Evolutionary conservation across 2,329 filamentous ascomycete genomes (phyloP).

Genomic region (Microsporum audouinii): DNA sequence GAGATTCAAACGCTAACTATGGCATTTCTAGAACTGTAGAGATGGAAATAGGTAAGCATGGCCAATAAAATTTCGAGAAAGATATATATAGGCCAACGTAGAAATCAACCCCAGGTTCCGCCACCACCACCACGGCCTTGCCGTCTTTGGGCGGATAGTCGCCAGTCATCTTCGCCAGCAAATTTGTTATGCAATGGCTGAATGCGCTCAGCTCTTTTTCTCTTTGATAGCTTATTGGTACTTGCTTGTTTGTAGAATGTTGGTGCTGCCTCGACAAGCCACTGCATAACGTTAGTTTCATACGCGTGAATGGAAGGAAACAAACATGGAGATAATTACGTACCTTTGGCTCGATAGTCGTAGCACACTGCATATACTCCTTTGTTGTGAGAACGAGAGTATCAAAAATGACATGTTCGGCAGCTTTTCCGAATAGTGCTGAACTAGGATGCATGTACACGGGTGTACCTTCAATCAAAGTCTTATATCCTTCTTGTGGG

Average conservation of each 20-base stretch:
- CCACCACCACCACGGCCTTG: constrained; percentile 76
- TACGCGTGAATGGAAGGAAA: not conserved
- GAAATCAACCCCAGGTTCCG: constrained; percentile 68
- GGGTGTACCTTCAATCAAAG: constrained; percentile 84
- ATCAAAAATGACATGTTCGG: constrained; percentile 94
- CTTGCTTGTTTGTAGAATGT: constrained; percentile 97
- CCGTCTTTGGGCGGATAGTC: constrained; percentile 74
- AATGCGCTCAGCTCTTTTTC: constrained; percentile 88
- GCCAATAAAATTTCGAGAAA: not conserved
- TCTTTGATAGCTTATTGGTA: constrained; percentile 73
- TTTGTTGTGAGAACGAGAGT: constrained; percentile 47
- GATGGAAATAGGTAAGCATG: not conserved
- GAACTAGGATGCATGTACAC: constrained; percentile 91
- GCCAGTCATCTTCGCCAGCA: constrained; percentile 87
- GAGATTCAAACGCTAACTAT: not conserved
- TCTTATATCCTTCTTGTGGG: constrained; percentile 94
- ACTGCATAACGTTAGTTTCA: constrained; percentile 24
- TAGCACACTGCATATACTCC: constrained; percentile 96
- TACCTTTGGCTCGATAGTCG: constrained; percentile 77
- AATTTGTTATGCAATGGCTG: constrained; percentile 92
- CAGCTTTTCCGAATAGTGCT: constrained; percentile 86
- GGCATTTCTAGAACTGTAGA: not conserved
- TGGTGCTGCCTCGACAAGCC: constrained; percentile 89
- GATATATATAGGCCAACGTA: not conserved
- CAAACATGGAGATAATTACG: constrained; percentile 12